phyloP scores from a whole-genome alignment of 495 filamentous ascomycete species.

The Trypethelium eluteriae region DNA sequence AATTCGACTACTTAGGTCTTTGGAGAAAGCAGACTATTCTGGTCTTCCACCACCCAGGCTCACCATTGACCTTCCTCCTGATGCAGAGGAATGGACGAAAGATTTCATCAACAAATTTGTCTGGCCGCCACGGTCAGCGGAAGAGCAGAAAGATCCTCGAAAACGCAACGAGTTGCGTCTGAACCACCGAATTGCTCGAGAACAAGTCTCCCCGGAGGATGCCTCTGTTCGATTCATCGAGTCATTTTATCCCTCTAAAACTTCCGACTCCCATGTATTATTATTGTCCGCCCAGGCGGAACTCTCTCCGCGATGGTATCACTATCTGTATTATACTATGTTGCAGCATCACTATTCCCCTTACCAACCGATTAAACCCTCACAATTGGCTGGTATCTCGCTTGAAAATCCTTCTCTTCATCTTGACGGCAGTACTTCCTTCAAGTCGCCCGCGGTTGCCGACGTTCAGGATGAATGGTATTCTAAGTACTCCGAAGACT shows the following conservation, averaged over 20 bases:
- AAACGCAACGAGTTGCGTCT: constrained; percentile 48
- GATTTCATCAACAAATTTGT: constrained; percentile 52
- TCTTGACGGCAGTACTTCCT: constrained; percentile 47
- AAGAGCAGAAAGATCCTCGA: constrained; percentile 22
- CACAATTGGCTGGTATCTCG: constrained; percentile 61
- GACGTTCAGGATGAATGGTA: constrained; percentile 26
- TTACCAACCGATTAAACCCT: constrained; percentile 32
- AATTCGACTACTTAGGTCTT: constrained; percentile 62
- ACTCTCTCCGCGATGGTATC: constrained; percentile 65
- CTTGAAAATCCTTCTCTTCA: constrained; percentile 61
- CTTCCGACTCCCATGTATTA: constrained; percentile 59
- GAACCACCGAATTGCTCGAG: constrained; percentile 58
- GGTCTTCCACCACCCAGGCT: constrained; percentile 56
- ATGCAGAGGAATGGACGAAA: constrained; percentile 53
- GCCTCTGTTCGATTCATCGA: constrained; percentile 66
- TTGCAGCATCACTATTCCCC: constrained; percentile 68
- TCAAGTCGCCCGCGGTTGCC: constrained; percentile 43
- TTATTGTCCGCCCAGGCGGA: constrained; percentile 70
- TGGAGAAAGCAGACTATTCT: constrained; percentile 66
- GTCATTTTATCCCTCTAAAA: constrained; percentile 66
- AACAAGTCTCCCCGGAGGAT: constrained; percentile 50
- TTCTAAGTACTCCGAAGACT: constrained; percentile 24
- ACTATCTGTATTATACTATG: constrained; percentile 68
- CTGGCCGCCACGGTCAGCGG: constrained; percentile 51
- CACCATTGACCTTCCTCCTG: constrained; percentile 69